Percentiles rank a stretch among this genome's conserved stretches.
Conservation (phyloP, 371 early-diverging fungal genomes). For the Entomophthora muscae region DNA sequence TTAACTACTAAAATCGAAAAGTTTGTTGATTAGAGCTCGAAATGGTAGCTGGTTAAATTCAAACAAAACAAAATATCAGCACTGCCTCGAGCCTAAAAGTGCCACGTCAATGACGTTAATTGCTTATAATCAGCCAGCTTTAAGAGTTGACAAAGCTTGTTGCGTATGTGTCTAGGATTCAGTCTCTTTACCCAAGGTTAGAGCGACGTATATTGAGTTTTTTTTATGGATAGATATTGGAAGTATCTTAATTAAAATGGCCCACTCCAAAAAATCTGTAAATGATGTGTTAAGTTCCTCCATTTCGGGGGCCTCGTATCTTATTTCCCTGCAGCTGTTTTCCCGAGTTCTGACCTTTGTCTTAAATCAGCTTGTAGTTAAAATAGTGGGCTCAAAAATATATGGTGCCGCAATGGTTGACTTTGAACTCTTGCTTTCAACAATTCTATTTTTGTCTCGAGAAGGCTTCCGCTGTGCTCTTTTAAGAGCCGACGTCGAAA, state of each 20-base stretch:
- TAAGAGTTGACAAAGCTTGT: too few relatives aligned
- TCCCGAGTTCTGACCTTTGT: conserved; percentile 61
- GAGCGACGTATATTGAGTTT: too few relatives aligned
- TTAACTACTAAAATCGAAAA: too few relatives aligned
- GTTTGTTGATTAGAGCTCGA: too few relatives aligned
- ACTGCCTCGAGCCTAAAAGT: too few relatives aligned
- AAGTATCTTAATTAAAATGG: neutral
- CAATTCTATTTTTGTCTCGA: conserved; percentile 79
- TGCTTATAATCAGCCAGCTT: too few relatives aligned
- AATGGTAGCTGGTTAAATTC: too few relatives aligned
- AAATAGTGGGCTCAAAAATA: conserved; percentile 40
- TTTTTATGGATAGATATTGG: too few relatives aligned
- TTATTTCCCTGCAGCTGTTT: conserved; percentile 53
- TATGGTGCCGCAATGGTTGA: conserved; percentile 73
- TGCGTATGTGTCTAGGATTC: too few relatives aligned
- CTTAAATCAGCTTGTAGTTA: conserved; percentile 56
- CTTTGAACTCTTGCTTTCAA: conserved; percentile 65
- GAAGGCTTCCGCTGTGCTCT: conserved; percentile 78
- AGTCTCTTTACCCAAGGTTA: too few relatives aligned
- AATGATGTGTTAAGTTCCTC: conserved; percentile 23
- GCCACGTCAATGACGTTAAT: too few relatives aligned
- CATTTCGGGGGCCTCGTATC: conserved; percentile 50
- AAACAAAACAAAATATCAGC: too few relatives aligned
- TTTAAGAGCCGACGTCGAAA: conserved; percentile 20
- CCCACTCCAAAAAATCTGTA: neutral